These are phyloP conservation scores for Daldinia decipiens DNA, from an alignment of 495 filamentous ascomycete genomes.

Conservation along the genomic window DNA sequence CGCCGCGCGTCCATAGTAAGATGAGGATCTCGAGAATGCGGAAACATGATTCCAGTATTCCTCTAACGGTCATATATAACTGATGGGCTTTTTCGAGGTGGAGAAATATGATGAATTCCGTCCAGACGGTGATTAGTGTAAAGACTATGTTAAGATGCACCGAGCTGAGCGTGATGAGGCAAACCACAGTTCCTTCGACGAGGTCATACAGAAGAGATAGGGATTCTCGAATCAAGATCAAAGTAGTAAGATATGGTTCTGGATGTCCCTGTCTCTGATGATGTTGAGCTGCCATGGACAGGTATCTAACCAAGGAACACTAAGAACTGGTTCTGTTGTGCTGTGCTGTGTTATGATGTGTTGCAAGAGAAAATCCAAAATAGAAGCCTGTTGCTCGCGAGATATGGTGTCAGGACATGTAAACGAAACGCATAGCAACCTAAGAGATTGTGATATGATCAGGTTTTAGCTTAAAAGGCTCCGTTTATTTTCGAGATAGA, in stretches of 20 bases:
- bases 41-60: constrained; percentile 3
- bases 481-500: not conserved
- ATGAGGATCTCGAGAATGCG: not conserved
- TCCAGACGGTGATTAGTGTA: constrained; percentile 6
- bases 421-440: not conserved
- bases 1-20: not conserved
- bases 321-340: not conserved
- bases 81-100: not conserved
- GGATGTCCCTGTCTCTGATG: not conserved
- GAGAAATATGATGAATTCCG: not conserved
- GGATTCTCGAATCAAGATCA: not conserved
- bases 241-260: not conserved
- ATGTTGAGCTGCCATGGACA: constrained; percentile 12
- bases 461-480: not conserved
- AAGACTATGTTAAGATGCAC: not conserved
- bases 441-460: not conserved
- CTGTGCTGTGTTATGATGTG: too few relatives aligned
- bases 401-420: not conserved
- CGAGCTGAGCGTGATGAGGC: constrained; percentile 1
- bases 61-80: not conserved
- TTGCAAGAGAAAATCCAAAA: constrained; percentile 12
- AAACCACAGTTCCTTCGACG: not conserved
- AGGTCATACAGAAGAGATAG: not conserved
- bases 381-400: constrained; percentile 12
- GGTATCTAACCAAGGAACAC: not conserved